phyloP scores from a whole-genome alignment of 441 rosid species.

The Gossypium schwendimanii region DNA sequence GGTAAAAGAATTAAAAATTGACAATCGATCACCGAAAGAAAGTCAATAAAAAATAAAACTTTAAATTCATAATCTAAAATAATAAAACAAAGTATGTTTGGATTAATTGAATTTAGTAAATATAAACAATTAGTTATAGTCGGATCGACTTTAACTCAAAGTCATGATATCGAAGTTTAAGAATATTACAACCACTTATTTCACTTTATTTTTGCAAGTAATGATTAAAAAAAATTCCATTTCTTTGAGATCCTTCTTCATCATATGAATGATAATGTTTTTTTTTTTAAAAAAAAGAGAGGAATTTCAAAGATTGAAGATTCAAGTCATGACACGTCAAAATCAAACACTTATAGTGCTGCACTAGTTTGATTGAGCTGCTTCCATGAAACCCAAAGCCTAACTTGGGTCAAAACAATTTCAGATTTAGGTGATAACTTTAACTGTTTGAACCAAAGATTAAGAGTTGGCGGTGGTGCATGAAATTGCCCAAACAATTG shows the following conservation, averaged over 20 bases:
- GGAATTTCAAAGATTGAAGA: not conserved
- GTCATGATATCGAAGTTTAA: not conserved
- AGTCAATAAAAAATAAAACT: too few species aligned
- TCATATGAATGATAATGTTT: not conserved
- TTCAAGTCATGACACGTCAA: not conserved
- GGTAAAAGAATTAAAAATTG: too few species aligned
- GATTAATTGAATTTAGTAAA: too few species aligned
- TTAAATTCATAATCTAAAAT: too few species aligned
- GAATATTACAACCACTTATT: not conserved
- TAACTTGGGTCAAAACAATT: not conserved
- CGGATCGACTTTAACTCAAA: too few species aligned
- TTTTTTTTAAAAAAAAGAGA: too few species aligned
- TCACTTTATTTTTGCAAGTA: not conserved
- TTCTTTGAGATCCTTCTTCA: not conserved
- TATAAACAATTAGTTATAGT: too few species aligned
- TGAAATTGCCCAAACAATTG: constrained; percentile 16
- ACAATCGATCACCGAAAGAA: too few species aligned
- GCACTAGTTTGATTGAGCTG: not conserved
- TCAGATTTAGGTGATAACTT: not conserved
- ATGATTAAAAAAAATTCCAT: not conserved
- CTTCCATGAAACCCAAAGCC: not conserved
- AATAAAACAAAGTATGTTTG: too few species aligned
- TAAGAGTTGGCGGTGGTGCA: constrained; percentile 11
- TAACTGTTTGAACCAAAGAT: not conserved
- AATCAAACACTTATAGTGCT: not conserved